Evolutionary conservation across 768 basidiomycete genomes (phyloP), one percentile per base, ranked within the genome.

Genomic region (Trametes punicea): DNA sequence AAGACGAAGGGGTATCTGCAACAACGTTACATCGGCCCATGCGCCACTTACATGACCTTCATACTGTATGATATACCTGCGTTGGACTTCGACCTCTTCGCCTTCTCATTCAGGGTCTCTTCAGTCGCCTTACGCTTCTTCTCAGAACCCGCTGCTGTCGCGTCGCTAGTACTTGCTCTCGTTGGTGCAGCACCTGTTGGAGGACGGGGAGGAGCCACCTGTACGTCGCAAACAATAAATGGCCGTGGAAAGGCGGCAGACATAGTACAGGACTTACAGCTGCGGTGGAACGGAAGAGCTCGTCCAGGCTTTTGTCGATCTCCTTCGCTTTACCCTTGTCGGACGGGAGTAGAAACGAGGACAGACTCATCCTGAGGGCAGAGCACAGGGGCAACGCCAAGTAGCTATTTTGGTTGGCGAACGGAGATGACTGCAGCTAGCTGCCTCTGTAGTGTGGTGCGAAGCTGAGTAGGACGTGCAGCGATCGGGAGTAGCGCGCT

Each of bases 281-380:
- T 29, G 75, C 73, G 27, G 69, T 71, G 25, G 73, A 66, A 25
- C 66, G 66, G 64, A 78, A 78, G 18, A 78, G 60, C 55, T 69
- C 71, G 49, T 76, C 75, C 16, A 77, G 60, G 5, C 69, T 73
- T 11, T 67, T 70, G 64, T 89, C 87, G 30, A 85, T 71, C 6
- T 66, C 67, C 46, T 73, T 74, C 6, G 67, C 69, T 45, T 71
- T 75, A 10, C 69, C 68, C 29, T 75, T 71, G 23, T 62, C 48
- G 31, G 60, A 33, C n/a, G 65, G 64, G 1, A 84, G 67, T 0
- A 87, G 75, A 42, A 85, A 68, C 1, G 81, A 77, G 18, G 83
- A 73, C 21, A 85, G 77, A 65, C 79, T 82, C 83, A 85, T 84
- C 50, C 16, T 56, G 21, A 26, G 21, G n/a, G n/a, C n/a, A n/a